phyloP scores from a whole-genome alignment of 345 rosid species.

The Acer negundo region DNA sequence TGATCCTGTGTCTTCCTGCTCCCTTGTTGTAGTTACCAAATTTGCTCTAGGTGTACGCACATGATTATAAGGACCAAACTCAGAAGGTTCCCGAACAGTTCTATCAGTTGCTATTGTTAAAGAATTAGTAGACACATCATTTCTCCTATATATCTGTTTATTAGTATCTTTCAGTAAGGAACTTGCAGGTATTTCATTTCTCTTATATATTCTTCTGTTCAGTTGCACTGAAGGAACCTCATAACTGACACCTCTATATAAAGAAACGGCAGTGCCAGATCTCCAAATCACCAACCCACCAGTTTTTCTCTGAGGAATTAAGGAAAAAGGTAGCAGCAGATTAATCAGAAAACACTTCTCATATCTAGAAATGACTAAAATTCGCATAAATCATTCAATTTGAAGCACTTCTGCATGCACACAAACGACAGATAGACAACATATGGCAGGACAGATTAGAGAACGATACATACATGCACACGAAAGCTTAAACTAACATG shows the following conservation, averaged over 20 bases:
- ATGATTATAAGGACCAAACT: slow-evolving; percentile 24
- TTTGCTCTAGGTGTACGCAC: slow-evolving; percentile 32
- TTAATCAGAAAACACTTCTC: neutral
- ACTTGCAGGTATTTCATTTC: slow-evolving; percentile 37
- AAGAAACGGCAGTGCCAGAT: slow-evolving; percentile 75
- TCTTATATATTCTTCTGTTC: slow-evolving; percentile 50
- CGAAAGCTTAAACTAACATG: neutral
- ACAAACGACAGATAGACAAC: neutral
- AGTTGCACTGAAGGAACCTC: slow-evolving; percentile 48
- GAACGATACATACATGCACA: neutral
- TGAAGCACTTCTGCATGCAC: neutral
- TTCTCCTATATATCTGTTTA: slow-evolving; percentile 48
- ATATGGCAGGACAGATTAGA: neutral
- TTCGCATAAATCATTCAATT: neutral
- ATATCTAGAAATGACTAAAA: neutral
- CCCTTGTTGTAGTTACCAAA: slow-evolving; percentile 25
- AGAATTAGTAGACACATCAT: slow-evolving; percentile 29
- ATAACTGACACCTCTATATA: slow-evolving; percentile 74
- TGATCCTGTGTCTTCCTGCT: slow-evolving; percentile 31
- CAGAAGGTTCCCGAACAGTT: slow-evolving; percentile 23
- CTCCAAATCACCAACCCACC: slow-evolving; percentile 99
- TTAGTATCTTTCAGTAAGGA: slow-evolving; percentile 31
- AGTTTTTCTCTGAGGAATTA: slow-evolving; percentile 68
- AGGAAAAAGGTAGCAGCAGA: neutral
- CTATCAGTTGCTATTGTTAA: slow-evolving; percentile 32